Base-by-base conservation (phyloP, 2,329 filamentous ascomycete genomes). In the Penicillium fuscoglaucum region DNA sequence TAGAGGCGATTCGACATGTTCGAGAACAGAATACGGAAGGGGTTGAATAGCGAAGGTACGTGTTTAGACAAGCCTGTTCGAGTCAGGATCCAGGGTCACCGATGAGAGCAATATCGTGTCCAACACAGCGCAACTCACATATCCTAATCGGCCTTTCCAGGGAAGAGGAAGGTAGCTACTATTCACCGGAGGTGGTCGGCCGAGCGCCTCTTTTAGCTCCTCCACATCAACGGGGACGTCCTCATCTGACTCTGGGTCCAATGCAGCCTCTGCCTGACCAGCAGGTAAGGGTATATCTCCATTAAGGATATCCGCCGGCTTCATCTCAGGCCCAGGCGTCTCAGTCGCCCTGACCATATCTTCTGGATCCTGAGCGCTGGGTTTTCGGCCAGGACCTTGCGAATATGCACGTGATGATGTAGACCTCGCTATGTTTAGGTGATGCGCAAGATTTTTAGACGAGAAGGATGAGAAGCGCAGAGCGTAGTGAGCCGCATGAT, bases 1-100 rank as follows among this genome's bases (percentile, higher is more conserved):
- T 96, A 0, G 91, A 96, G 1, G 90, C 83, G 61, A 98, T 93
- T 31, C 93, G 89, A 71, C 93, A 97, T 0, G 93, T 97, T 55
- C 93, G 85, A 0, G 93, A 97, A 64, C 88, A 90, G 74, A 97
- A 98, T 1, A 98, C 87, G 0, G 93, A 87, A 8, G 91, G 90
- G 61, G 87, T 93, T 1, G 90, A 87, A 52, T 84, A 83, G 45
- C 93, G 88, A 2, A 98, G 82, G 72, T 97, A 97, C 0, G 93
- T 98, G 71, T 96, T 96, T 17, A 98, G 79, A 70, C 93, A 97
- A 12, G 93, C 92, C 90, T 87, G 33, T 56, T 37, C 50, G 24
- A 21, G 55, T 65, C 8, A 62, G 45, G 45, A 49, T 13, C 40
- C 4, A 13, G 15, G 26, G 4, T 26, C 29, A 10, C 19, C 13